Evolutionary conservation across 2,329 filamentous ascomycete genomes (phyloP), one percentile per base, ranked within the genome.

Genomic region (Boeremia exigua): DNA sequence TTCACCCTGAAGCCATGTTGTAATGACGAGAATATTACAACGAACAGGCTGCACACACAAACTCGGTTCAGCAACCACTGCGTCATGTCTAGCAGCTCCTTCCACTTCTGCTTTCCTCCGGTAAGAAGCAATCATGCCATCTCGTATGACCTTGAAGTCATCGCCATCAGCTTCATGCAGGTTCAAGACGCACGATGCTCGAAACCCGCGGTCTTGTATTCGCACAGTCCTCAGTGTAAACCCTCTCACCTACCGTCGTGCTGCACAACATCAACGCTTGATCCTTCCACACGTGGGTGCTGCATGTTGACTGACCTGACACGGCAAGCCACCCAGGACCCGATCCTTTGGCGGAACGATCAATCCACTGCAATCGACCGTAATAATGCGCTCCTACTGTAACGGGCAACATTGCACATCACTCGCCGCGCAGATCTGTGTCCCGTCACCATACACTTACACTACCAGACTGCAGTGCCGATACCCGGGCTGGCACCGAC

Each of bases 311-410:
- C 11, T 25, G 33, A 36, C 7, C n/a, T 17, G 29, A 2, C 14
- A 7, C 30, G 17, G 17, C 4, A 4, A 33, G 6, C 29, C 15
- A 42, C 12, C 14, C 15, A 25, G 2, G 11, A 27, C 5, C 44
- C 17, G 10, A 8, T 11, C 7, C 6, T 11, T 12, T 5, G 15
- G 37, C 52, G 52, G 46, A 54, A 46, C 12, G 23, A 49, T 34
- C 15, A 6, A 15, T 49, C 40, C 52, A 40, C 52, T 10, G 40
- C 40, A 49, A 55, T 49, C 40, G 29, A 55, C 34, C 38, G 29
- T 12, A 33, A 28, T 11, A 15, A 11, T 32, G 17, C 10, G 25
- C 29, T 29, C 52, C 38, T 54, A 45, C 51, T 27, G 12, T 12
- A 54, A 45, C 23, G 45, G 46, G 52, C 28, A 49, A 49, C 28